Percentiles rank a stretch among this genome's conserved stretches.
phyloP scores from a whole-genome alignment of 306 rosid genomes.

The Myrica gale region DNA sequence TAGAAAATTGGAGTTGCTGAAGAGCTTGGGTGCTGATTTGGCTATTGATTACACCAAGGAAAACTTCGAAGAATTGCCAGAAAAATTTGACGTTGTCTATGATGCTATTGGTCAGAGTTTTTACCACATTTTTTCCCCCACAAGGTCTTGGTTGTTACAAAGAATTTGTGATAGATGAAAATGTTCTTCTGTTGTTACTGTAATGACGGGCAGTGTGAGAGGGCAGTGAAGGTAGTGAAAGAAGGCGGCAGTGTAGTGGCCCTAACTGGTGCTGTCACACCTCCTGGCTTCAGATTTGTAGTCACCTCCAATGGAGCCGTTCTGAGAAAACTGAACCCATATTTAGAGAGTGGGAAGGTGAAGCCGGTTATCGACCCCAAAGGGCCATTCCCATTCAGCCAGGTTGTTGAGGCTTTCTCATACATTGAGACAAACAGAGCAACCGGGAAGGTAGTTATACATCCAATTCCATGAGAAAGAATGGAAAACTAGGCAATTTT shows the following conservation, averaged over 20 bases:
- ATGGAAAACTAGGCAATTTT: slow-evolving; percentile 23
- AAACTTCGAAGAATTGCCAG: slow-evolving; percentile 76
- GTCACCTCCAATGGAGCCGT: slow-evolving; percentile 84
- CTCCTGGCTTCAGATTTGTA: slow-evolving; percentile 96
- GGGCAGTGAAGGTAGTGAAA: slow-evolving; percentile 81
- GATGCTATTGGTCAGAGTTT: slow-evolving; percentile 76
- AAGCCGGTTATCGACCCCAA: slow-evolving; percentile 80
- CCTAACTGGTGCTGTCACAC: slow-evolving; percentile 80
- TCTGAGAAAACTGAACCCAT: slow-evolving; percentile 79
- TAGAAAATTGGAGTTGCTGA: slow-evolving; percentile 66
- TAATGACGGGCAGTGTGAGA: slow-evolving; percentile 77
- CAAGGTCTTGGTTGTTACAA: not conserved
- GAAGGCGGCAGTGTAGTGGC: slow-evolving; percentile 92
- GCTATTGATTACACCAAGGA: slow-evolving; percentile 88
- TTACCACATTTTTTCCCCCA: not conserved
- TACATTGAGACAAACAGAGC: slow-evolving; percentile 78
- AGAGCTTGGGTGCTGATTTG: slow-evolving; percentile 86
- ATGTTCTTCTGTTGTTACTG: not conserved
- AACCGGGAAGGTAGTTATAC: slow-evolving; percentile 73
- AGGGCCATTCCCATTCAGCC: slow-evolving; percentile 71
- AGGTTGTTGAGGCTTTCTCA: slow-evolving; percentile 91
- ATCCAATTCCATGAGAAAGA: slow-evolving; percentile 65
- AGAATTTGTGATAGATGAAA: not conserved
- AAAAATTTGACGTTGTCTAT: slow-evolving; percentile 82
- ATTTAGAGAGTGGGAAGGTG: slow-evolving; percentile 81